These are phyloP conservation scores for Botrytis medusae DNA, from an alignment of 2,329 filamentous ascomycete species.

Conservation along the genomic window DNA sequence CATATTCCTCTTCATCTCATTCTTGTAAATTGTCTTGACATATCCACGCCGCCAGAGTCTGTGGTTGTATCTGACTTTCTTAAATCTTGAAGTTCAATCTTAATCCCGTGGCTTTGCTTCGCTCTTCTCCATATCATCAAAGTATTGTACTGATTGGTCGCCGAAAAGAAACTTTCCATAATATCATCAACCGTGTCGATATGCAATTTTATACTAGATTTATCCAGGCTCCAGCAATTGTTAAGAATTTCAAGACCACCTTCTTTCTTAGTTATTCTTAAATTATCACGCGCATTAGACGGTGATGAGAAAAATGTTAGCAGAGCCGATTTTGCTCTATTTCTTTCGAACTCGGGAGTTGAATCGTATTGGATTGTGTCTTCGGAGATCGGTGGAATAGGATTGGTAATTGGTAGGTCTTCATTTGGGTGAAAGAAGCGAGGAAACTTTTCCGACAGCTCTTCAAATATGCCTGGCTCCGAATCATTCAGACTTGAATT, in stretches of 20 bases:
- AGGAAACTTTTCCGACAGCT: background rate
- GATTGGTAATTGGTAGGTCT: background rate
- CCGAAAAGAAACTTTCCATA: background rate
- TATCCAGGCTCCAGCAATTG: background rate
- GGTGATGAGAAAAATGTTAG: background rate
- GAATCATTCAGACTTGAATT: background rate
- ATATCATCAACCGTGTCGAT: background rate
- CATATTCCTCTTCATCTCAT: background rate
- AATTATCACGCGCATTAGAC: background rate
- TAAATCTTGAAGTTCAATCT: background rate
- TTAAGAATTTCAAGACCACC: background rate
- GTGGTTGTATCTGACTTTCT: background rate
- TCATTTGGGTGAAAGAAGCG: background rate
- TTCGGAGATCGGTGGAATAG: background rate
- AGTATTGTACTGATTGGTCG: background rate
- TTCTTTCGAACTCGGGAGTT: background rate
- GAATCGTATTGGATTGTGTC: background rate
- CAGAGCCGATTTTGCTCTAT: background rate
- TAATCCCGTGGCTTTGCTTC: background rate
- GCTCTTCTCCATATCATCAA: background rate
- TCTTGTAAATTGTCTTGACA: background rate
- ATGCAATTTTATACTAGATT: background rate
- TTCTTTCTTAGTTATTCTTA: background rate
- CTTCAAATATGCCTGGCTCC: background rate
- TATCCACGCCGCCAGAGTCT: background rate